Percentiles rank a stretch among this genome's conserved stretches.
These are phyloP conservation scores for Mallotus japonicus DNA, from an alignment of 441 rosid genomes.

Conservation along the genomic window DNA sequence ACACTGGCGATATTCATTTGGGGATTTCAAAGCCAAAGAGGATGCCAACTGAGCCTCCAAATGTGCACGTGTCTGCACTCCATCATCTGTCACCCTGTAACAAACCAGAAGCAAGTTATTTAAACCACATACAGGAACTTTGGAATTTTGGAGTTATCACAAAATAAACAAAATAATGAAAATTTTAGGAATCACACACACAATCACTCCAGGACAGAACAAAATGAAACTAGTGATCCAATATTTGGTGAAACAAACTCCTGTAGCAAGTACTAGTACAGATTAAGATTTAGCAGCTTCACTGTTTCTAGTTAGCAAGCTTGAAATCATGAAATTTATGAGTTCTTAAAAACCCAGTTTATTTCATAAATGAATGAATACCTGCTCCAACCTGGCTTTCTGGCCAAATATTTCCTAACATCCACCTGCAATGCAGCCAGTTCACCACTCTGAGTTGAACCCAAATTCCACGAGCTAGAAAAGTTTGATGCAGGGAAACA, in stretches of 20 bases:
- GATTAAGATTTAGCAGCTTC: not conserved
- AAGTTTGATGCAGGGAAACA: slow-evolving; percentile 98
- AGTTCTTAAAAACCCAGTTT: slow-evolving; percentile 5
- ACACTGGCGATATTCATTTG: slow-evolving; percentile 87
- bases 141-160: not conserved
- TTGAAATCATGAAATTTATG: not conserved
- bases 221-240: not conserved
- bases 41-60: slow-evolving; percentile 95
- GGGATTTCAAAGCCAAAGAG: slow-evolving; percentile 73
- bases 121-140: not conserved
- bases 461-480: slow-evolving; percentile 87
- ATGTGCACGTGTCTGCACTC: slow-evolving; percentile 93
- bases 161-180: not conserved
- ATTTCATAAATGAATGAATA: slow-evolving; percentile 31
- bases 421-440: slow-evolving; percentile 95
- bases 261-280: not conserved
- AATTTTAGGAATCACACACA: not conserved
- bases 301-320: not conserved
- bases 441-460: slow-evolving; percentile 84
- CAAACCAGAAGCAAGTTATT: slow-evolving; percentile 9
- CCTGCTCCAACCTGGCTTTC: slow-evolving; percentile 99
- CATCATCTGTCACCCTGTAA: slow-evolving; percentile 90
- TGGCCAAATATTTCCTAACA: slow-evolving; percentile 85
- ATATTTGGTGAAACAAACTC: not conserved
- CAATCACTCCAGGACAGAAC: not conserved